A percentile compares a stretch with the other conserved stretches of the same genome.
Conservation (phyloP, 441 rosid genomes). For the Adansonia grandidieri region DNA sequence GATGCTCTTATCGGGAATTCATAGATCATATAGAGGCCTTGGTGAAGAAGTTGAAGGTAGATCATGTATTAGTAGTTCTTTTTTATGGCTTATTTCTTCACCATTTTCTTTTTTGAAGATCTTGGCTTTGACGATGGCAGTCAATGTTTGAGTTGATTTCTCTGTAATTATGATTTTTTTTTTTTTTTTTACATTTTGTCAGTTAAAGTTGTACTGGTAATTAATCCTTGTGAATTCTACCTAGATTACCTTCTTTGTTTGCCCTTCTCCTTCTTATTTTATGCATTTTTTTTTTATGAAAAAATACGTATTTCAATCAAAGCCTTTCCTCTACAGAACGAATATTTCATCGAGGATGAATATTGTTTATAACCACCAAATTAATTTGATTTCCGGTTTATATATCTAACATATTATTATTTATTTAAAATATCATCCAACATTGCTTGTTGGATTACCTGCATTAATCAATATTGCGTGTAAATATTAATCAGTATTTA, state of each 20-base stretch:
- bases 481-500: not conserved
- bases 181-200: not conserved
- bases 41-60: not conserved
- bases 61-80: not conserved
- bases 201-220: not conserved
- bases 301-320: conserved; percentile 12
- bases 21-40: too few relatives aligned
- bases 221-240: conserved; percentile 3
- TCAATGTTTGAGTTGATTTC: not conserved
- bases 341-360: not conserved
- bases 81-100: not conserved
- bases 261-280: conserved; percentile 9
- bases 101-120: not conserved
- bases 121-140: not conserved
- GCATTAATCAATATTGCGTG: not conserved
- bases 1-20: too few relatives aligned
- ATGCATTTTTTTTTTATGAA: not conserved
- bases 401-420: not conserved
- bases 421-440: not conserved
- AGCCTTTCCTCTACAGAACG: not conserved
- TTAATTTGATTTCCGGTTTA: not conserved
- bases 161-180: not conserved
- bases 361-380: not conserved
- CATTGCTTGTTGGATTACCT: not conserved
- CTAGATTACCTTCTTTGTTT: not conserved